These are phyloP conservation scores for Mesembryanthemum crystallinum DNA, from an alignment of 148 eudicot species.

Conservation along the genomic window DNA sequence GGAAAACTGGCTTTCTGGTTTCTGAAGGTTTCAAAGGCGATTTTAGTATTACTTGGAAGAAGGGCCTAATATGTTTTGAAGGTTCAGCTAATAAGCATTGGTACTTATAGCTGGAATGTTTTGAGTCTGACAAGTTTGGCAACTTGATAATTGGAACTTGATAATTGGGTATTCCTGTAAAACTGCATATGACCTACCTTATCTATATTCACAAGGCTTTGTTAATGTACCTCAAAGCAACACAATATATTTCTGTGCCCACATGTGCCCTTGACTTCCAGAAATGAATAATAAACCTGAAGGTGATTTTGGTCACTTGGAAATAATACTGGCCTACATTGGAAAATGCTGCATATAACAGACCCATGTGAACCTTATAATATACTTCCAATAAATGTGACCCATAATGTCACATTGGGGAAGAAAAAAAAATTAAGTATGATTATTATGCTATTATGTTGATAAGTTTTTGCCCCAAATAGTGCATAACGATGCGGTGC, in stretches of 20 bases:
- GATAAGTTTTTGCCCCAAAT: background rate
- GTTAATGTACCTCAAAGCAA: constrained; percentile 8
- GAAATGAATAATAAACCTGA: background rate
- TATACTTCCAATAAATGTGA: background rate
- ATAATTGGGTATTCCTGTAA: background rate
- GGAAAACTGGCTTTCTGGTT: background rate
- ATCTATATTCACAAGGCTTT: constrained; percentile 28
- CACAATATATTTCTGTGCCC: constrained; percentile 13
- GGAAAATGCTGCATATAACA: constrained; percentile 16
- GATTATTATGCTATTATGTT: too few relatives aligned
- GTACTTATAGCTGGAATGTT: constrained; percentile 18
- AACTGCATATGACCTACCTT: constrained; percentile 19
- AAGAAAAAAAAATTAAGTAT: too few relatives aligned
- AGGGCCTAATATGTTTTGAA: constrained; percentile 5
- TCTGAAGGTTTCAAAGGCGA: too few relatives aligned
- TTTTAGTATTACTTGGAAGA: constrained; percentile 8
- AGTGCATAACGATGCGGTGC: background rate
- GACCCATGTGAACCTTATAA: constrained; percentile 26
- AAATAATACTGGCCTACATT: background rate
- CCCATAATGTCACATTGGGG: too few relatives aligned
- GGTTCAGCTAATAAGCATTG: background rate
- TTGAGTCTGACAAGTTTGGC: background rate
- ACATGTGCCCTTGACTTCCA: constrained; percentile 34
- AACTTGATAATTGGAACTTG: background rate
- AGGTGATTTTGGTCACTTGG: background rate